phyloP scores from a whole-genome alignment of 148 eudicot genomes.

The Silene latifolia region DNA sequence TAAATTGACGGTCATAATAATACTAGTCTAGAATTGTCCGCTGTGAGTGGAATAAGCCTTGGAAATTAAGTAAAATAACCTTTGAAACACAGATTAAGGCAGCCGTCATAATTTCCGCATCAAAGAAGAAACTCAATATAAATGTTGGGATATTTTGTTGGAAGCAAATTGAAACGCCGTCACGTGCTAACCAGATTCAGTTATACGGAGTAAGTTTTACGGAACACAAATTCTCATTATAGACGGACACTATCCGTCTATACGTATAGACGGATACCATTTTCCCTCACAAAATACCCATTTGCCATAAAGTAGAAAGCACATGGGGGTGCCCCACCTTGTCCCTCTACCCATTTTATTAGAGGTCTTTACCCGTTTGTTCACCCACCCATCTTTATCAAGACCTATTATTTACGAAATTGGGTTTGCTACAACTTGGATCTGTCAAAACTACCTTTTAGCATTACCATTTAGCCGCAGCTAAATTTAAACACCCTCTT shows the following conservation, averaged over 20 bases:
- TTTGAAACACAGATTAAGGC: neutral
- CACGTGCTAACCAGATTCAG: slow-evolving; percentile 11
- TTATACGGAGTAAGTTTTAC: neutral
- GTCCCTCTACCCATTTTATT: too few species aligned
- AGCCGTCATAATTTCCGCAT: neutral
- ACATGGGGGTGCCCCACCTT: too few species aligned
- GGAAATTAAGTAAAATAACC: neutral
- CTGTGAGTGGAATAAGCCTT: too few species aligned
- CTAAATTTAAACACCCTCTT: neutral
- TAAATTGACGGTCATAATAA: too few species aligned
- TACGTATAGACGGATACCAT: too few species aligned
- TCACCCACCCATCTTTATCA: too few species aligned
- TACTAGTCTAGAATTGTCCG: too few species aligned
- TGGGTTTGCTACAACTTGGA: slow-evolving; percentile 1
- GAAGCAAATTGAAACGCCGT: neutral
- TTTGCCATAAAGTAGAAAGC: too few species aligned
- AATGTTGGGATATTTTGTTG: neutral
- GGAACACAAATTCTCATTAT: too few species aligned
- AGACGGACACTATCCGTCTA: too few species aligned
- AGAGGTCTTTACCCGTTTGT: too few species aligned
- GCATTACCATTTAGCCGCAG: neutral
- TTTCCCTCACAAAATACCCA: too few species aligned
- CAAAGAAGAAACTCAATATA: neutral
- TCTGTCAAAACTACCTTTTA: neutral
- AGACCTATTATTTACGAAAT: neutral